Conservation (phyloP, 805 yeast genomes). For the Wickerhamomyces ciferrii region DNA sequence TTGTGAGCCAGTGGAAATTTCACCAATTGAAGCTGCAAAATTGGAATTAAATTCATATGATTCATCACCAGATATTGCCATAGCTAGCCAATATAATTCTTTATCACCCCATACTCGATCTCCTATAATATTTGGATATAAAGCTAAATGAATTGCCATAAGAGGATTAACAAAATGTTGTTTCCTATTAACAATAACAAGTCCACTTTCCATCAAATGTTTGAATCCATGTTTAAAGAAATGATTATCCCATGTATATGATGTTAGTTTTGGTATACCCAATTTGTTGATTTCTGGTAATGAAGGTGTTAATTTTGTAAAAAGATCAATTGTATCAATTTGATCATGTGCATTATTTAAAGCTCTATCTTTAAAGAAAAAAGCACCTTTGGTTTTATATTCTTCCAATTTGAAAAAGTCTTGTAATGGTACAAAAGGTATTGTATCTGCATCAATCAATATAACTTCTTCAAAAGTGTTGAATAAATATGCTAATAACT, state of each 20-base stretch:
- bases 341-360: conserved; percentile 15
- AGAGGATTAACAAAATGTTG: conserved; percentile 20
- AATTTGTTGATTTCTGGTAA: conserved; percentile 28
- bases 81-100: conserved; percentile 68
- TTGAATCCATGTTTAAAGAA: conserved; percentile 23
- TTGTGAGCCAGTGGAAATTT: conserved; percentile 8
- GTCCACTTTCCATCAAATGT: conserved; percentile 32
- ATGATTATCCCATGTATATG: conserved; percentile 27
- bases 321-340: conserved; percentile 25
- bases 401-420: conserved; percentile 27
- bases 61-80: conserved; percentile 11
- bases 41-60: conserved; percentile 26
- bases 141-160: conserved; percentile 24
- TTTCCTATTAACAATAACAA: conserved; percentile 25
- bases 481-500: conserved; percentile 52
- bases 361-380: conserved; percentile 42
- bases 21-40: conserved; percentile 26
- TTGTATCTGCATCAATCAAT: conserved; percentile 48
- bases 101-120: conserved; percentile 72
- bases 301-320: conserved; percentile 36
- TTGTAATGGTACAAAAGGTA: conserved; percentile 34
- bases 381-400: conserved; percentile 31
- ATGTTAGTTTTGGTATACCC: conserved; percentile 26
- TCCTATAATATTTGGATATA: conserved; percentile 29
- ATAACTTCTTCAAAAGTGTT: conserved; percentile 53